Evolutionary conservation across 192 early-diverging fungal genomes (phyloP).

Genomic region (Diversispora eburnea): DNA sequence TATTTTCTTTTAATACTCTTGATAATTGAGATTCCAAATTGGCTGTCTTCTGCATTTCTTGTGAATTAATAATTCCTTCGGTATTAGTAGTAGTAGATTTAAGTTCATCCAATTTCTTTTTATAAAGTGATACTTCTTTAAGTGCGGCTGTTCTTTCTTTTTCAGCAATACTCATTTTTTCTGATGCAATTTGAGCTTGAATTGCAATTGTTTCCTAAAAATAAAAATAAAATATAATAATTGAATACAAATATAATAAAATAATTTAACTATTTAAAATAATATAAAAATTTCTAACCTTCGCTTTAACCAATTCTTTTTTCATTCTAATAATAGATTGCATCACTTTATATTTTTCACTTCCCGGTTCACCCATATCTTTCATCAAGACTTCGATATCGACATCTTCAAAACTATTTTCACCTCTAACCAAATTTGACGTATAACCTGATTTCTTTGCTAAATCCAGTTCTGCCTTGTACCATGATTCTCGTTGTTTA

Average conservation of each 20-base stretch:
- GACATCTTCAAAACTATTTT: constrained; percentile 13
- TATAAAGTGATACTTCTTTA: constrained; percentile 52
- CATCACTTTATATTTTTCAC: constrained; percentile 47
- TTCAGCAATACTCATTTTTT: constrained; percentile 38
- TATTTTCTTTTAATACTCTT: constrained; percentile 39
- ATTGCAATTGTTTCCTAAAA: constrained; percentile 31
- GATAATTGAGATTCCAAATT: constrained; percentile 46
- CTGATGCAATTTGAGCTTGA: constrained; percentile 29
- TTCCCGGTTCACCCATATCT: constrained; percentile 30
- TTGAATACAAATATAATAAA: too few relatives aligned
- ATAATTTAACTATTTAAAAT: too few relatives aligned
- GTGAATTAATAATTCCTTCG: too few relatives aligned
- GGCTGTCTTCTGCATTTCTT: constrained; percentile 38
- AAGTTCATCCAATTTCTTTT: constrained; percentile 36
- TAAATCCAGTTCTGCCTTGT: constrained; percentile 37
- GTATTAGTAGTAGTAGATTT: too few relatives aligned
- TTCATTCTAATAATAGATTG: constrained; percentile 47
- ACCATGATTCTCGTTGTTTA: constrained; percentile 45
- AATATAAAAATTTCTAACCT: constrained; percentile 5
- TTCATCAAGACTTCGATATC: constrained; percentile 34
- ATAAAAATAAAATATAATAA: too few relatives aligned
- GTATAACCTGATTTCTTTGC: constrained; percentile 32
- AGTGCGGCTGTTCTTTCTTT: constrained; percentile 46
- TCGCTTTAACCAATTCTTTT: constrained; percentile 42
- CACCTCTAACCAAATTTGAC: constrained; percentile 23